Evolutionary conservation across 2,329 filamentous ascomycete genomes (phyloP), one percentile per base, ranked within the genome.

Genomic region (Tolypocladium tropicale): DNA sequence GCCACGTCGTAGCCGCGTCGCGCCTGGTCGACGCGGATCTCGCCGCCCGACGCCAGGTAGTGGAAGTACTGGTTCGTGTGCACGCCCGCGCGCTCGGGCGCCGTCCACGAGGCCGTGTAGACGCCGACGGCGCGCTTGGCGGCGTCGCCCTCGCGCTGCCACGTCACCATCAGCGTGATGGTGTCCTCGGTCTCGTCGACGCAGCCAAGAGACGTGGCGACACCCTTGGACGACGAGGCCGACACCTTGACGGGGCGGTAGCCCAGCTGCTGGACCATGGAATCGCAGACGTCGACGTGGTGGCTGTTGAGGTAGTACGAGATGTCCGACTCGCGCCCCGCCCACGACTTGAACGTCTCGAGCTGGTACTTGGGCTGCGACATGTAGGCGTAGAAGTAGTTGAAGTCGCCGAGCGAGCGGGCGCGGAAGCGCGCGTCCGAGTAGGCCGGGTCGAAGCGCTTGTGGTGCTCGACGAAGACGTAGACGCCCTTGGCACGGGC

Each of bases 331-430:
- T 96, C 91, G 65, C 86, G 84, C 60, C 92, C 92, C 0, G 92
- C 92, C 91, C 91, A 96, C 3, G 90, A 88, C 73, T 90, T 92
- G 84, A 96, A 96, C 0, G 91, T 96, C 78, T 95, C 89, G 52
- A 96, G 82, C 75, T 95, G 91, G 53, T 81, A 90, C 76, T 95
- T 95, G 58, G 87, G 89, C 78, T 96, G 91, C 53, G 85, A 90
- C 91, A 96, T 95, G 81, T 96, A 96, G 64, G 83, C 88, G 80
- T 96, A 96, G 71, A 95, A 96, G 79, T 96, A 96, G 78, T 95
- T 96, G 83, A 96, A 96, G 74, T 96, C 90, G 61, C 92, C 92
- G 9, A 96, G 78, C 54, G 78, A 84, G 67, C 83, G 76, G 16
- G 90, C 89, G 64, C 87, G 85, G 74, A 86, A 86, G 53, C 86